Evolutionary conservation across 2,329 filamentous ascomycete species (phyloP).

Genomic region (Fusarium newnesense): DNA sequence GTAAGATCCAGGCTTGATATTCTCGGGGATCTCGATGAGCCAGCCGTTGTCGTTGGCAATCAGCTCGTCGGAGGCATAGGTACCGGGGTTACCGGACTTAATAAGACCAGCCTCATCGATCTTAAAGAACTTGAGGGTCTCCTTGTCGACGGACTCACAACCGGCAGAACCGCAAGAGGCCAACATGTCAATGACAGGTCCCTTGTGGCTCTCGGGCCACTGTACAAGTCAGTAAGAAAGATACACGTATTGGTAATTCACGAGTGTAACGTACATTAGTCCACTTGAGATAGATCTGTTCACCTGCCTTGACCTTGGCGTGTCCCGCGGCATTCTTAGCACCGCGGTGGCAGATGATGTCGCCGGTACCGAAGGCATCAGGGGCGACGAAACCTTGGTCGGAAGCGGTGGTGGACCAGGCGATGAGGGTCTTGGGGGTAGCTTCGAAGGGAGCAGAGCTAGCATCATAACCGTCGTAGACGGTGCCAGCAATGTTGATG

Average conservation of each 20-base stretch:
- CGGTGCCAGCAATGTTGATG: constrained; percentile 42
- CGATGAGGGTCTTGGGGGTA: constrained; percentile 43
- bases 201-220: constrained; percentile 56
- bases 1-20: constrained; percentile 54
- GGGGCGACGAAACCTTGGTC: constrained; percentile 64
- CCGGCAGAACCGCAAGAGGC: constrained; percentile 66
- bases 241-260: no score
- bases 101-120: constrained; percentile 67
- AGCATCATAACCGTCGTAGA: constrained; percentile 24
- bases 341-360: constrained; percentile 61
- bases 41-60: constrained; percentile 54
- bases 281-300: constrained; percentile 55
- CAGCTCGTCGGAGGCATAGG: constrained; percentile 53
- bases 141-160: constrained; percentile 65
- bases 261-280: no score
- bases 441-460: constrained; percentile 29
- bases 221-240: no score
- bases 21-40: constrained; percentile 49
- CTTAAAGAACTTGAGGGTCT: constrained; percentile 70
- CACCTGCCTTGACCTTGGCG: constrained; percentile 52
- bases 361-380: constrained; percentile 50
- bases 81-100: constrained; percentile 52
- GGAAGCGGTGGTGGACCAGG: constrained; percentile 55
- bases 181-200: constrained; percentile 72
- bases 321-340: constrained; percentile 52